Evolutionary conservation across 2,329 filamentous ascomycete genomes (phyloP), one percentile per base, ranked within the genome.

Genomic region (Diaporthe batatas): DNA sequence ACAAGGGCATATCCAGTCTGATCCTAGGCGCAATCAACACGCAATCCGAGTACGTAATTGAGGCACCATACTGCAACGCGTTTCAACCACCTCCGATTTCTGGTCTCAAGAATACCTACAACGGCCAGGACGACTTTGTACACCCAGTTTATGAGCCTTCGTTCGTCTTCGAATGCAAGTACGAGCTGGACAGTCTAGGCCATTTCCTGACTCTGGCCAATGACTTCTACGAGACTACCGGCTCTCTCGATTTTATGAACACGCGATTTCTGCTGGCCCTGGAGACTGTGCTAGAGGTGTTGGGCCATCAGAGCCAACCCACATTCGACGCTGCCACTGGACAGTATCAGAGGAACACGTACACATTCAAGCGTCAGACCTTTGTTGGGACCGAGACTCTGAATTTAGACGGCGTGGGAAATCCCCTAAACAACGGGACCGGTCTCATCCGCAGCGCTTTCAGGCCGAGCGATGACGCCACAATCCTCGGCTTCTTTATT

Each of bases 141-240:
- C 94, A 98, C 78, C 96, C 96, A 0, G 86, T 87, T 0, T 98
- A 97, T 80, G 95, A 98, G 79, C 92, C 92, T 0, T 90, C 87
- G 0, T 89, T 91, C 64, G 96, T 99, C 4, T 99, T 98, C 76
- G 96, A 99, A 83, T 99, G 96, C 89, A 99, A 99, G 83, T 99
- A 98, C 83, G 96, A 99, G 84, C 91, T 99, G 29, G 96, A 99
- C 83, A 98, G 95, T 11, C 87, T 99, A 0, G 96, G 95, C 0
- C 92, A 97, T 79, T 99, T 99, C 81, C 88, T 99, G 7, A 91
- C 93, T 0, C 84, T 99, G 2, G 90, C 88, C 23, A 98, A 98
- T 78, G 91, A 98, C 77, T 98, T 97, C 83, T 88, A 96, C 83
- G 90, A 93, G 51, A 89, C 94, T 79, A 97, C 94, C 0, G 88